These are phyloP conservation scores for Teunomyces atbi DNA, from an alignment of 805 yeast species.

Conservation along the genomic window DNA sequence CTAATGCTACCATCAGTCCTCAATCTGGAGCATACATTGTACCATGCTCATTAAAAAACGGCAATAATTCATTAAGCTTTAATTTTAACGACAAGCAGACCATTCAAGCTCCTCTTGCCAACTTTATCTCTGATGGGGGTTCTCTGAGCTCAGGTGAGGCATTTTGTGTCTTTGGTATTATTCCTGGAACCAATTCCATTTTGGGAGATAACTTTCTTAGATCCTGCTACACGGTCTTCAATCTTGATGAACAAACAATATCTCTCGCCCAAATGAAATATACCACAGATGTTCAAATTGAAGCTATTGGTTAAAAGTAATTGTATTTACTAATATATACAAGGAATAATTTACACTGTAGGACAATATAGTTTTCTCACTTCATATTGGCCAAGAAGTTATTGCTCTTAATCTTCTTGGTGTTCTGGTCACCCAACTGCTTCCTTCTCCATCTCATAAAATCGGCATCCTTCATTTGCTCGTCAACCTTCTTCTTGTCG, in stretches of 20 bases:
- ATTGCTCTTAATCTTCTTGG: slow-evolving; percentile 67
- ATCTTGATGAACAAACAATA: slow-evolving; percentile 24
- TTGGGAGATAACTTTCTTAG: slow-evolving; percentile 31
- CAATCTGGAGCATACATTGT: slow-evolving; percentile 11
- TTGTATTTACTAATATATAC: slow-evolving; percentile 2
- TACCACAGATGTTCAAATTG: slow-evolving; percentile 12
- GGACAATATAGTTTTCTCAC: slow-evolving; percentile 2
- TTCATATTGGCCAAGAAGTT: slow-evolving; percentile 69
- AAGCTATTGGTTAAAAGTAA: slow-evolving; percentile 6
- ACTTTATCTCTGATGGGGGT: slow-evolving; percentile 13
- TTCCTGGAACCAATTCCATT: slow-evolving; percentile 13
- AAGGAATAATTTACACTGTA: slow-evolving; percentile 1
- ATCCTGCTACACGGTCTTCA: slow-evolving; percentile 24
- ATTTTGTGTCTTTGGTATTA: slow-evolving; percentile 11
- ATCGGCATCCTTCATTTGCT: slow-evolving; percentile 57
- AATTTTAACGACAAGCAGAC: slow-evolving; percentile 9
- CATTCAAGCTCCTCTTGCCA: slow-evolving; percentile 14
- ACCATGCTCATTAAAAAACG: slow-evolving; percentile 13
- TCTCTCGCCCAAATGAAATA: slow-evolving; percentile 24
- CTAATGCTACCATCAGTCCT: slow-evolving; percentile 6
- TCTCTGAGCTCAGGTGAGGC: slow-evolving; percentile 2
- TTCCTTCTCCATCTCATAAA: slow-evolving; percentile 64
- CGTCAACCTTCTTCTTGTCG: slow-evolving; percentile 61
- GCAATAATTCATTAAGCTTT: slow-evolving; percentile 11
- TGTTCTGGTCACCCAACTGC: slow-evolving; percentile 65